phyloP scores from a whole-genome alignment of 495 filamentous ascomycete genomes.

The Penicillium verhagenii region DNA sequence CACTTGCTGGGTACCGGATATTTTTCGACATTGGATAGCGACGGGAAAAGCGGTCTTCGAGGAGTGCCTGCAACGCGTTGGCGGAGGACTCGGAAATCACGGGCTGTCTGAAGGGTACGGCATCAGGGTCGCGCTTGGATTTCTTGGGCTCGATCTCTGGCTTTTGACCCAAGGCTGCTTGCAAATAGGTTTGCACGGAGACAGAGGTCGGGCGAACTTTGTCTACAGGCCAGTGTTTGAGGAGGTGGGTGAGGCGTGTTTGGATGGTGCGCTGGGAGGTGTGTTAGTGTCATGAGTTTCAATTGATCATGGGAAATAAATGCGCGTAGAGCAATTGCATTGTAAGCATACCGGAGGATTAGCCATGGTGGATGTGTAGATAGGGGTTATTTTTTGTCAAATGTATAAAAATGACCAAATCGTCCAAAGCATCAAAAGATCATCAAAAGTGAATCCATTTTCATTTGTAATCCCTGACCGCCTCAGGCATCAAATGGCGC shows the following conservation, averaged over 20 bases:
- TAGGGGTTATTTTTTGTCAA: neutral
- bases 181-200: conserved; percentile 70
- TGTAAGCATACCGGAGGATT: conserved; percentile 10
- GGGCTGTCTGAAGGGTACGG: conserved; percentile 21
- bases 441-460: neutral
- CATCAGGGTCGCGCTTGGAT: conserved; percentile 7
- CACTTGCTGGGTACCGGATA: conserved; percentile 66
- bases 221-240: conserved; percentile 78
- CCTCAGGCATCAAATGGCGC: conserved; percentile 15
- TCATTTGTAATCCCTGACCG: conserved; percentile 6
- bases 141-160: conserved; percentile 14
- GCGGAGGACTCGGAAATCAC: conserved; percentile 57
- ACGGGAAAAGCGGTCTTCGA: conserved; percentile 70
- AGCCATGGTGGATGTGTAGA: conserved; percentile 20
- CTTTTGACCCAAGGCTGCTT: conserved; percentile 52
- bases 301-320: neutral
- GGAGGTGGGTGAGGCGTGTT: conserved; percentile 52
- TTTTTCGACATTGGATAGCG: conserved; percentile 63
- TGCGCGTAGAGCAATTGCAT: neutral
- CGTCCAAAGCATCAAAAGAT: conserved; percentile 3
- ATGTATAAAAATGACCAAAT: neutral
- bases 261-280: conserved; percentile 53
- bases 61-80: conserved; percentile 71
- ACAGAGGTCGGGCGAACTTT: conserved; percentile 68
- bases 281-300: conserved; percentile 18